Base-by-base conservation (phyloP, 2,329 filamentous ascomycete species). In the Helicocarpus griseus region DNA sequence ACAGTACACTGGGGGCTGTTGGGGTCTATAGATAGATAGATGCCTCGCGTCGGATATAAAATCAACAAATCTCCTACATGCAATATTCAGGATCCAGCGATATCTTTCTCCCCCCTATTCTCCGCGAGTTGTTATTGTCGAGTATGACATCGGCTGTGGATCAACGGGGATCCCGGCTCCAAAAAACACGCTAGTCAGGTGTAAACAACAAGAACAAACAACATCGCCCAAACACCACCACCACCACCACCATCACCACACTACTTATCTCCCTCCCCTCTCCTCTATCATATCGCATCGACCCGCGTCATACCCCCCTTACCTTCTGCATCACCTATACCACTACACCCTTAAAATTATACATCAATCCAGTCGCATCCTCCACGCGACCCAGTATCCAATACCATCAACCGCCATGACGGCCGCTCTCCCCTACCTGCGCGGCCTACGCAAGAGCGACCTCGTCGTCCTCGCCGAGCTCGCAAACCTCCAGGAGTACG, bases 361-460 rank as follows among this genome's bases (percentile, higher is more conserved):
- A 39, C 35, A 22, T 50, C 22, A 36, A 49, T 48, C 43, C 45
- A 53, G 69, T 79, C 77, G 77, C 77, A 69, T 70, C 62, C 58
- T 54, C 62, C 65, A 65, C 71, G 74, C 74, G 73, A 77, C 69
- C 57, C 58, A 57, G 62, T 63, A 52, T 48, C 56, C 61, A 63
- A 54, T 55, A 54, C 48, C 51, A 50, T 49, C 50, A 39, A 28
- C 44, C 61, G 61, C 66, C 61, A 87, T 87, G 83, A 81, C 82
- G 56, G 72, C 72, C 61, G 73, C 71, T 59, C 81, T 85, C 65
- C 80, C 82, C 60, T 95, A 86, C 81, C 77, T 95, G 66, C 80
- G 83, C 69, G 78, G 79, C 68, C 86, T 93, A 78, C 85, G 86
- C 74, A 95, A 95, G 77, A 77, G 77, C 61, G 87, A 91, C 58